These are phyloP conservation scores for Botrytis squamosa DNA, from an alignment of 2,329 filamentous ascomycete species.

Conservation along the genomic window DNA sequence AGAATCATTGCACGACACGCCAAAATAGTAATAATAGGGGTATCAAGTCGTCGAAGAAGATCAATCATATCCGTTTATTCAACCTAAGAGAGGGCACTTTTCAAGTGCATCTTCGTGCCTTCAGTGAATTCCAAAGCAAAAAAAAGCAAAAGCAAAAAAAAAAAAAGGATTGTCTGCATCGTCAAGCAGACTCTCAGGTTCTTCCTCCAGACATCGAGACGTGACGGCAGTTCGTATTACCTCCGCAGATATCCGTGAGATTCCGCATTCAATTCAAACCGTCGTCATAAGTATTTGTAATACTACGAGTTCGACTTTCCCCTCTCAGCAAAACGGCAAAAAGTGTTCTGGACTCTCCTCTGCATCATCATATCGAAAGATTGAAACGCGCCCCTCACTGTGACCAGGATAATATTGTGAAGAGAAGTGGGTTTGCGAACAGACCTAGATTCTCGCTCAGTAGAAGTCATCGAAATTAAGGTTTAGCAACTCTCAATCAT, in stretches of 20 bases:
- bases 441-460: neutral
- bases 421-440: neutral
- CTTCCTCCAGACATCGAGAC: neutral
- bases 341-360: neutral
- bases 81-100: neutral
- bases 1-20: constrained; percentile 16
- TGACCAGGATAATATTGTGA: neutral
- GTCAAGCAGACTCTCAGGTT: neutral
- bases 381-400: neutral
- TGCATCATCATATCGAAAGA: neutral
- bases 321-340: neutral
- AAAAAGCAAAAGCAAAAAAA: neutral
- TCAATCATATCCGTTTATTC: neutral
- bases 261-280: neutral
- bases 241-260: neutral
- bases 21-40: constrained; percentile 15
- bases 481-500: neutral
- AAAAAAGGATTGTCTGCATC: neutral
- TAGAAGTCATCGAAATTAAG: neutral
- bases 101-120: neutral
- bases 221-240: neutral
- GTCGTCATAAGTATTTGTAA: neutral
- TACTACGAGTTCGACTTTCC: neutral
- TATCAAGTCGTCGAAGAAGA: constrained; percentile 2
- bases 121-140: neutral